Evolutionary conservation across 176 grass and related monocot genomes (phyloP), one percentile per base, ranked within the genome.

Genomic region (Tillandsia fasciculata): DNA sequence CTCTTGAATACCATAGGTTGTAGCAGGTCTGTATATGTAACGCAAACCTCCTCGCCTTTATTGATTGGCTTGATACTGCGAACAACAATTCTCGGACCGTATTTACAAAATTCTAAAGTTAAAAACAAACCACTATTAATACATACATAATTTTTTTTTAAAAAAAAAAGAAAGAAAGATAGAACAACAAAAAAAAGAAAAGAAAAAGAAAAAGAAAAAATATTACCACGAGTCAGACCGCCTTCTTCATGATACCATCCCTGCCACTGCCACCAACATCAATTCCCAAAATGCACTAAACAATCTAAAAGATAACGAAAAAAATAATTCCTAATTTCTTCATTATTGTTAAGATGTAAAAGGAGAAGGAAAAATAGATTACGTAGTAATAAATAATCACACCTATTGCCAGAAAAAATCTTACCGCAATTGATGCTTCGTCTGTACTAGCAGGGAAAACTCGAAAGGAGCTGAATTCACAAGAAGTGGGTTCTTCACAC

Each of bases 21-120:
- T 64, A 90, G 84, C 66, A 92, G 69, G 79, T 90, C 93, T 52
- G 85, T 77, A 80, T 92, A 97, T 66, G 93, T 75, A 67, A 97
- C 79, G 74, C 74, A 97, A 77, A 97, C 71, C 76, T 97, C 86
- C 70, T 92, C 82, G 0, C 76, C 86, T 72, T 83, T 85, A 14
- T 77, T 77, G 77, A 92, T 90, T 85, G 81, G 76, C 72, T 85
- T 91, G 27, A 49, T 85, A 68, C 89, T 90, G 26, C 89, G 89
- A 61, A 97, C 76, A 75, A 80, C 59, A 70, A 87, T 67, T 85
- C 83, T 90, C 33, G 93, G 92, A 11, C 86, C 79, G 72, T 83
- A 87, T 70, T 77, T 82, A 66, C 51, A 73, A 22, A 76, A 58
- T 66, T 63, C 92, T 96, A 74, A 50, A 26, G 18, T 2, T 63